phyloP scores from a whole-genome alignment of 2,329 filamentous ascomycete species.

The Ceratocystis albifundus region DNA sequence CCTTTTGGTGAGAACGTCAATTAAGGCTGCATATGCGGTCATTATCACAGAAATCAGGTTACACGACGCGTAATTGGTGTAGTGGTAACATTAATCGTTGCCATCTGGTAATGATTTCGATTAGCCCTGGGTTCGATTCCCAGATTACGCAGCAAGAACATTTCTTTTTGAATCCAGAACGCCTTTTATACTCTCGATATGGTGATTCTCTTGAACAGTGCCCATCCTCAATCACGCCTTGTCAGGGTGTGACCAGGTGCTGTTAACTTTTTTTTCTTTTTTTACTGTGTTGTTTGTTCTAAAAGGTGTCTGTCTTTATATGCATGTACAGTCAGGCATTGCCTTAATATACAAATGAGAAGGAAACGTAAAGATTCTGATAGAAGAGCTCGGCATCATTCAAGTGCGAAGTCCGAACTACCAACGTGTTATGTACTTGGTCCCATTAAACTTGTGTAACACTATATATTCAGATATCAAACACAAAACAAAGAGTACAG shows the following conservation, averaged over 20 bases:
- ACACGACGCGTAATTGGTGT: slow-evolving; percentile 16
- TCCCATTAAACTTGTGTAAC: slow-evolving; percentile 1
- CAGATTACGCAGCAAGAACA: background rate
- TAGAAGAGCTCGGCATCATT: background rate
- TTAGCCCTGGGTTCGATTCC: slow-evolving; percentile 20
- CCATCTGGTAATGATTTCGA: slow-evolving; percentile 19
- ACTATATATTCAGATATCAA: too few species aligned
- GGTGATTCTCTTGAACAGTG: background rate
- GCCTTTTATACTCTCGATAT: background rate
- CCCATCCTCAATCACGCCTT: too few species aligned
- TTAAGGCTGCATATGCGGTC: background rate
- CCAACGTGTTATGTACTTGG: background rate
- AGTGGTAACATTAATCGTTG: slow-evolving; percentile 20
- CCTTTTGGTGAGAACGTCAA: too few species aligned
- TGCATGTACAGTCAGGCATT: too few species aligned
- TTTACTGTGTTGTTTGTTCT: too few species aligned
- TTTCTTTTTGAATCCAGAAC: background rate
- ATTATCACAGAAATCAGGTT: background rate
- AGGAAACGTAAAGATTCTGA: too few species aligned
- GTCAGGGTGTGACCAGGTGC: too few species aligned
- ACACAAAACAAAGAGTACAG: background rate
- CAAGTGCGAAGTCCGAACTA: background rate
- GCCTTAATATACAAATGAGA: too few species aligned
- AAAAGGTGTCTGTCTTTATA: too few species aligned
- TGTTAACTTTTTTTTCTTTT: too few species aligned